Percentiles rank a stretch among this genome's conserved stretches.
phyloP scores from a whole-genome alignment of 202 grass and related monocot genomes.

The Saccharum hybrid region DNA sequence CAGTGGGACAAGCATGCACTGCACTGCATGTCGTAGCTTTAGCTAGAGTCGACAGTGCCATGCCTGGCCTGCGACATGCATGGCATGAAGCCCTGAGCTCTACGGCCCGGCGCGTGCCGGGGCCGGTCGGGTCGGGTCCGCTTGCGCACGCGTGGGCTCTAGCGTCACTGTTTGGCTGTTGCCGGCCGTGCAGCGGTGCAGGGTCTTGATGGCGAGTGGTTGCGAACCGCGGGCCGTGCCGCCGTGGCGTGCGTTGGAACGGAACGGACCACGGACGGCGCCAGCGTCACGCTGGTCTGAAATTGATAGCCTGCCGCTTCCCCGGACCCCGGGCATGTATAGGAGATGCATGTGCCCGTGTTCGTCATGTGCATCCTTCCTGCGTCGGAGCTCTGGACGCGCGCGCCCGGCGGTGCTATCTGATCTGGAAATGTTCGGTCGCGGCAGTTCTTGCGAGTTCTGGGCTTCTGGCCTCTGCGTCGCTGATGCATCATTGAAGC shows the following conservation, averaged over 20 bases:
- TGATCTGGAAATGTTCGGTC: not conserved
- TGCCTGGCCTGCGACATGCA: conserved; percentile 25
- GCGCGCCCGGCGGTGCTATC: not conserved
- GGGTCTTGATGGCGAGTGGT: conserved; percentile 4
- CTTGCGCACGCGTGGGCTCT: conserved; percentile 23
- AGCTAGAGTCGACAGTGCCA: not conserved
- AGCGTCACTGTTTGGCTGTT: not conserved
- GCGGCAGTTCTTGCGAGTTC: conserved; percentile 5
- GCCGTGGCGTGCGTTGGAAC: not conserved
- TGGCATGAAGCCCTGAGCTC: conserved; percentile 23
- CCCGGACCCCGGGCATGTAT: too few relatives aligned
- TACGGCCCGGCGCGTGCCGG: conserved; percentile 36
- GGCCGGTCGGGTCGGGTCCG: not conserved
- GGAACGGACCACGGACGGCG: not conserved
- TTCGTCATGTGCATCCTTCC: too few relatives aligned
- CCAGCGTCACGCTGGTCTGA: not conserved
- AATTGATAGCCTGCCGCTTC: conserved; percentile 38
- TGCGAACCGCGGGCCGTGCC: conserved; percentile 15
- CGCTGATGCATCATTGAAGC: not conserved
- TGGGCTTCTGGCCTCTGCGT: not conserved
- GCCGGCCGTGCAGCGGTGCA: conserved; percentile 1
- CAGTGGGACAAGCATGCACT: conserved; percentile 22
- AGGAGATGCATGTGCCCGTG: not conserved
- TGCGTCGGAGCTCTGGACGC: too few relatives aligned
- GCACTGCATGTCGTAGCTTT: not conserved